phyloP scores from a whole-genome alignment of 2,329 filamentous ascomycete genomes.

The Curvularia hawaiiensis region DNA sequence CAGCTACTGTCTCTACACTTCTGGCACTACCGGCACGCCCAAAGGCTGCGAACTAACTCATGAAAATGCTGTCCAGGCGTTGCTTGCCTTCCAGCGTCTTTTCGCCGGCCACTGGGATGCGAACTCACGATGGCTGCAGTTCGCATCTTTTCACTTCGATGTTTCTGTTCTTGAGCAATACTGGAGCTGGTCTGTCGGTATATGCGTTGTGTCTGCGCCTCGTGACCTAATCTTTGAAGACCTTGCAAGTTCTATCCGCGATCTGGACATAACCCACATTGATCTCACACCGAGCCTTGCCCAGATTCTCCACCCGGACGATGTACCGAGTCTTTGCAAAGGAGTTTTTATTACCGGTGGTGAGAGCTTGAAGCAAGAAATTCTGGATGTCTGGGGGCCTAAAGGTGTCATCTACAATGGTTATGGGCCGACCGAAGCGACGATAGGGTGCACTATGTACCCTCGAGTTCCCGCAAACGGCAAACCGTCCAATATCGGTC shows the following conservation, averaged over 20 bases:
- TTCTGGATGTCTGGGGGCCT: constrained; percentile 83
- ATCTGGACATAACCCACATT: constrained; percentile 81
- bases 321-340: constrained; percentile 77
- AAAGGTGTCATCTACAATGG: constrained; percentile 86
- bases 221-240: constrained; percentile 87
- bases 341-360: constrained; percentile 95
- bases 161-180: constrained; percentile 93
- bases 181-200: constrained; percentile 92
- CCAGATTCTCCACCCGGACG: constrained; percentile 74
- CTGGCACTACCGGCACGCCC: constrained; percentile 82
- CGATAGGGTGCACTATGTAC: constrained; percentile 90
- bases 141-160: constrained; percentile 93
- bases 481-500: constrained; percentile 85
- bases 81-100: constrained; percentile 82
- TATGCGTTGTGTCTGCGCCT: constrained; percentile 80
- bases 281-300: constrained; percentile 90
- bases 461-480: constrained; percentile 78
- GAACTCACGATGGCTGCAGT: constrained; percentile 83
- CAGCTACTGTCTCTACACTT: constrained; percentile 87
- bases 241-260: constrained; percentile 72
- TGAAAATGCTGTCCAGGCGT: constrained; percentile 85
- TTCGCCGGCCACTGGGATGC: constrained; percentile 76
- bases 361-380: constrained; percentile 86
- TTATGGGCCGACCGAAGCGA: constrained; percentile 88
- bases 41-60: constrained; percentile 91